These are phyloP conservation scores for Triticum monococcum DNA, from an alignment of 176 grass and related monocot genomes.

Conservation along the genomic window DNA sequence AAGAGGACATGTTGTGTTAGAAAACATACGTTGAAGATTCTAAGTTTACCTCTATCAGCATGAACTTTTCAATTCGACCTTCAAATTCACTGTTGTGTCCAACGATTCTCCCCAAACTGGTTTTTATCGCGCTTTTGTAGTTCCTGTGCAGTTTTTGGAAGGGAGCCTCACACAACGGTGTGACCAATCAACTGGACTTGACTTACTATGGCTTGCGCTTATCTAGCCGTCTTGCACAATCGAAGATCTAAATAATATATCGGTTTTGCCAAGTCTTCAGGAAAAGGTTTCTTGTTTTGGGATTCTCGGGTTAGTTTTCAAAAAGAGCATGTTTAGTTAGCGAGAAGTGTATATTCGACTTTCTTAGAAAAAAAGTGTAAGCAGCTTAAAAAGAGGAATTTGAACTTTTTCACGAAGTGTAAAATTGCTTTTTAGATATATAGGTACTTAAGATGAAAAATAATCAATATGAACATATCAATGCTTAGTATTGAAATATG, in stretches of 20 bases:
- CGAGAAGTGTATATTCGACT: no score
- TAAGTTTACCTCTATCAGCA: no score
- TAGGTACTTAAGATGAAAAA: no score
- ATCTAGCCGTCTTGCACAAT: not conserved
- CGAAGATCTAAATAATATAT: not conserved
- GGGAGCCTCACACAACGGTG: not conserved
- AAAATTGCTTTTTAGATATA: not conserved
- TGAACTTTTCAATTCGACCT: no score
- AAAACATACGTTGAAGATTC: no score
- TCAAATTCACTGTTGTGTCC: no score
- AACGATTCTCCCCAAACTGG: not conserved
- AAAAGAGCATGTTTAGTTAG: not conserved
- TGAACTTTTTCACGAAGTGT: not conserved
- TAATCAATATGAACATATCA: no score
- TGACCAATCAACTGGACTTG: not conserved
- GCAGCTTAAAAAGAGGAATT: not conserved
- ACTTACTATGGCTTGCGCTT: no score
- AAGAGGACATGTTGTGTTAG: no score
- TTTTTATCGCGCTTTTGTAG: not conserved
- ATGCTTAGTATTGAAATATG: no score
- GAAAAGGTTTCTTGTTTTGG: not conserved
- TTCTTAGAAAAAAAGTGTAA: not conserved
- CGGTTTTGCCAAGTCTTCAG: not conserved
- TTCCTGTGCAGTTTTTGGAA: not conserved
- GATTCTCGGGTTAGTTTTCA: not conserved